phyloP scores from a whole-genome alignment of 345 rosid genomes.

The Pugionium cornutum region DNA sequence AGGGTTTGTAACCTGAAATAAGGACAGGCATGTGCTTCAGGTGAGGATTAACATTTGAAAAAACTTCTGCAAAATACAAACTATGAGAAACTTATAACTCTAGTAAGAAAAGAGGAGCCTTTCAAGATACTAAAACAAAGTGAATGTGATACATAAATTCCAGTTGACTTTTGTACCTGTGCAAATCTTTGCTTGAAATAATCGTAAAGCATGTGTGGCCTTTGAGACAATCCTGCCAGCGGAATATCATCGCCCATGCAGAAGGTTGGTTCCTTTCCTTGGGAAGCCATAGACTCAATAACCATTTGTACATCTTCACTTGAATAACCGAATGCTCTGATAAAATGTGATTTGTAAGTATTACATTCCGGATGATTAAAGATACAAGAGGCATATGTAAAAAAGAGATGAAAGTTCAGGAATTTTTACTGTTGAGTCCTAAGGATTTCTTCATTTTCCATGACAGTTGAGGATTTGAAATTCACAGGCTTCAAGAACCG shows the following conservation, averaged over 20 bases:
- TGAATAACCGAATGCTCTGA: constrained; percentile 95
- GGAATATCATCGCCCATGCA: constrained; percentile 98
- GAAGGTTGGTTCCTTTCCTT: constrained; percentile 98
- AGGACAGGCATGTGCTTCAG: constrained; percentile 5
- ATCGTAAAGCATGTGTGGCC: constrained; percentile 90
- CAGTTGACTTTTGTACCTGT: constrained; percentile 49
- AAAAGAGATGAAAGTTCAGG: constrained; percentile 16
- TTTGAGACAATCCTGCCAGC: constrained; percentile 81
- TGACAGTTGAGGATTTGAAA: constrained; percentile 59
- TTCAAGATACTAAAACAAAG: background rate
- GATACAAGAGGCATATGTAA: constrained; percentile 3
- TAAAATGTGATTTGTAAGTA: constrained; percentile 8
- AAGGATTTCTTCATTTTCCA: constrained; percentile 81
- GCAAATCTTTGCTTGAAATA: constrained; percentile 99
- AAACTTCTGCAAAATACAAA: background rate
- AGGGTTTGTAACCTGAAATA: constrained; percentile 88
- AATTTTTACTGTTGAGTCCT: constrained; percentile 84
- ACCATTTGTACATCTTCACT: constrained; percentile 99
- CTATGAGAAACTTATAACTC: background rate
- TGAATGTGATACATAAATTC: constrained; percentile 11
- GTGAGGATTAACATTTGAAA: constrained; percentile 7
- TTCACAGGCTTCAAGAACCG: constrained; percentile 69
- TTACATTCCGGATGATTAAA: background rate
- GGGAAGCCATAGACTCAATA: constrained; percentile 94
- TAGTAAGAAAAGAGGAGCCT: background rate